phyloP scores from a whole-genome alignment of 108 stramenopile species.

The Skeletonema tropicum region DNA sequence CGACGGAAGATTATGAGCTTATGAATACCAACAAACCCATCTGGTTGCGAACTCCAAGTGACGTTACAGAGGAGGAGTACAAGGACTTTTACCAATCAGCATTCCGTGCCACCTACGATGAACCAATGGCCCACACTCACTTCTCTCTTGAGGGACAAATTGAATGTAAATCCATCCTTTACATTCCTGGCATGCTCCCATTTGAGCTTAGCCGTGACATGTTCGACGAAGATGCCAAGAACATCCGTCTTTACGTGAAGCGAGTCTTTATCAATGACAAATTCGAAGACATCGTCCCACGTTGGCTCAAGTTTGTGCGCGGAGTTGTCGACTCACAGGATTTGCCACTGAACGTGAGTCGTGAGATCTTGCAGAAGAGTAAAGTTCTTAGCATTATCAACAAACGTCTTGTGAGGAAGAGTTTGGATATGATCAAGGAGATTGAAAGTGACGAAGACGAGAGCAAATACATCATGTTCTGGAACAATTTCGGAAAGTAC shows the following conservation, averaged over 20 bases:
- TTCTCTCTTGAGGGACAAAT: slow-evolving; percentile 98
- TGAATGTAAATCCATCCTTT: slow-evolving; percentile 95
- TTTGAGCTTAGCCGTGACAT: slow-evolving; percentile 95
- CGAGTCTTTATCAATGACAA: slow-evolving; percentile 99
- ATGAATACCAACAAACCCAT: slow-evolving; percentile 97
- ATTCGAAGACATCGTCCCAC: slow-evolving; percentile 97
- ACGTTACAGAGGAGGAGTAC: slow-evolving; percentile 93
- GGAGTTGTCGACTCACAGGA: slow-evolving; percentile 97
- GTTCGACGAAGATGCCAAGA: slow-evolving; percentile 94
- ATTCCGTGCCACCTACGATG: slow-evolving; percentile 88
- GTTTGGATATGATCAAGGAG: slow-evolving; percentile 92
- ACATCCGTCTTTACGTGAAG: slow-evolving; percentile 97
- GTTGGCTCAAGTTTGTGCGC: slow-evolving; percentile 96
- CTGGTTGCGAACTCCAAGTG: slow-evolving; percentile 93
- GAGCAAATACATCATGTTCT: slow-evolving; percentile 81
- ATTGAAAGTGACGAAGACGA: slow-evolving; percentile 84
- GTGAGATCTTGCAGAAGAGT: slow-evolving; percentile 98
- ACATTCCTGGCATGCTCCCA: slow-evolving; percentile 94
- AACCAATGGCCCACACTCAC: slow-evolving; percentile 91
- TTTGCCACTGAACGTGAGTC: slow-evolving; percentile 95
- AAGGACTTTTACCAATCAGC: slow-evolving; percentile 96
- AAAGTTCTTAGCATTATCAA: slow-evolving; percentile 96
- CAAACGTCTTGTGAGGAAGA: slow-evolving; percentile 96
- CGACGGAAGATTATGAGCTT: slow-evolving; percentile 82
- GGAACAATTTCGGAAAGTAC: slow-evolving; percentile 98